Evolutionary conservation across 2,329 filamentous ascomycete genomes (phyloP).

Genomic region (Verticillium isaacii): DNA sequence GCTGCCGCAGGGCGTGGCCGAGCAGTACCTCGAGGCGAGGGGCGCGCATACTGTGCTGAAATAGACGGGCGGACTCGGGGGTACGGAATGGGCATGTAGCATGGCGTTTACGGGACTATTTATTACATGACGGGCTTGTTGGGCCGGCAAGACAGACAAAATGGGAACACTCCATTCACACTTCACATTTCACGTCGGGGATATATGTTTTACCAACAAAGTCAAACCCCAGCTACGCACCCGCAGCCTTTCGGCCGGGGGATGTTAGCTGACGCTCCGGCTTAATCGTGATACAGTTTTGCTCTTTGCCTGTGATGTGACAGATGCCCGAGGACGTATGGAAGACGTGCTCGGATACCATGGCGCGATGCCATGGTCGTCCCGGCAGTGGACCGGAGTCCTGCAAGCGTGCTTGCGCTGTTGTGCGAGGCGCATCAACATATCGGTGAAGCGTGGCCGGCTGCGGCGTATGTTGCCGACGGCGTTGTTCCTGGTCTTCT

Average conservation of each 20-base stretch:
- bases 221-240: constrained; percentile 94
- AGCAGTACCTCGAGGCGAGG: constrained; percentile 84
- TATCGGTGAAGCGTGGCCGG: too few species aligned
- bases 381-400: constrained; percentile 37
- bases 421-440: not conserved
- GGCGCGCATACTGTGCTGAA: constrained; percentile 93
- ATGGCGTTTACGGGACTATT: not conserved
- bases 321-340: constrained; percentile 78
- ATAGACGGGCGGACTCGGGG: constrained; percentile 35
- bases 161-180: not conserved
- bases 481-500: too few species aligned
- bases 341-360: constrained; percentile 59
- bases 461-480: too few species aligned
- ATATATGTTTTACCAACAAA: constrained; percentile 78
- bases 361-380: constrained; percentile 45
- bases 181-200: not conserved
- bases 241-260: constrained; percentile 69
- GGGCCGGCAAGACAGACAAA: not conserved
- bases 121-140: not conserved
- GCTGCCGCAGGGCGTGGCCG: constrained; percentile 75
- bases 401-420: not conserved
- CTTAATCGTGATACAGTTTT: constrained; percentile 88
- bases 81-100: not conserved
- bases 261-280: constrained; percentile 92
- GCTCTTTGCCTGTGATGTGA: constrained; percentile 71